phyloP scores from a whole-genome alignment of 352 stramenopile species.

The Pythium oligandrum region DNA sequence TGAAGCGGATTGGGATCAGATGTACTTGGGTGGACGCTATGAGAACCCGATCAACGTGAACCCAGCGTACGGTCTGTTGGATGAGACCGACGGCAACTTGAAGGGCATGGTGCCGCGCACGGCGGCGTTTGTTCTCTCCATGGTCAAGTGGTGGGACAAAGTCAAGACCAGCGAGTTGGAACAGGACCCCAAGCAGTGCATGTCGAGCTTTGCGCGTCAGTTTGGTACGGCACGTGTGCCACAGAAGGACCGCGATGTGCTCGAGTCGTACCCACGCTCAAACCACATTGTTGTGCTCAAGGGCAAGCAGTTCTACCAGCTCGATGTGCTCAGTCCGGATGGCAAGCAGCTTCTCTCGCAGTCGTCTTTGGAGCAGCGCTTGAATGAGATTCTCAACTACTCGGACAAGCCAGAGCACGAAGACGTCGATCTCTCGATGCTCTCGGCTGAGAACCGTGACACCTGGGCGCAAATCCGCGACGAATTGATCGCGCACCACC shows the following conservation, averaged over 20 bases:
- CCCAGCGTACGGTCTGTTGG: conserved; percentile 79
- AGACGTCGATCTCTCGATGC: conserved; percentile 62
- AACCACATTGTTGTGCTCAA: conserved; percentile 88
- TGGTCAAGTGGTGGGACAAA: conserved; percentile 87
- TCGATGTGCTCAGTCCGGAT: conserved; percentile 77
- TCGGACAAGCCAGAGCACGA: conserved; percentile 36
- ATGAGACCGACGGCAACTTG: conserved; percentile 76
- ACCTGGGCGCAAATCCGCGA: conserved; percentile 79
- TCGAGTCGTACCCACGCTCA: conserved; percentile 69
- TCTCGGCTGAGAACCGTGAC: conserved; percentile 84
- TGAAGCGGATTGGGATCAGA: conserved; percentile 88
- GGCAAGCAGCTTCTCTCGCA: conserved; percentile 82
- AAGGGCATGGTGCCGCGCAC: conserved; percentile 64
- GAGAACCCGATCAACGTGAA: conserved; percentile 90
- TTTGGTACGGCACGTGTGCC: conserved; percentile 84
- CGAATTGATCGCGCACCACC: conserved; percentile 58
- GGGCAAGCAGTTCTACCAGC: conserved; percentile 78
- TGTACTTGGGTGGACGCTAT: conserved; percentile 89
- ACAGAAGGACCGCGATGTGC: conserved; percentile 58
- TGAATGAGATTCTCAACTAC: conserved; percentile 66
- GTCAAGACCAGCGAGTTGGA: conserved; percentile 86
- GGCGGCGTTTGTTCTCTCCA: conserved; percentile 74
- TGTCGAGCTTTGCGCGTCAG: conserved; percentile 85
- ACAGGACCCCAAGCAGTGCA: conserved; percentile 88
- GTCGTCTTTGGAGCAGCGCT: conserved; percentile 48